Percentiles rank a stretch among this genome's conserved stretches.
phyloP scores from a whole-genome alignment of 148 eudicot species.

The Chenopodium berlandieri region DNA sequence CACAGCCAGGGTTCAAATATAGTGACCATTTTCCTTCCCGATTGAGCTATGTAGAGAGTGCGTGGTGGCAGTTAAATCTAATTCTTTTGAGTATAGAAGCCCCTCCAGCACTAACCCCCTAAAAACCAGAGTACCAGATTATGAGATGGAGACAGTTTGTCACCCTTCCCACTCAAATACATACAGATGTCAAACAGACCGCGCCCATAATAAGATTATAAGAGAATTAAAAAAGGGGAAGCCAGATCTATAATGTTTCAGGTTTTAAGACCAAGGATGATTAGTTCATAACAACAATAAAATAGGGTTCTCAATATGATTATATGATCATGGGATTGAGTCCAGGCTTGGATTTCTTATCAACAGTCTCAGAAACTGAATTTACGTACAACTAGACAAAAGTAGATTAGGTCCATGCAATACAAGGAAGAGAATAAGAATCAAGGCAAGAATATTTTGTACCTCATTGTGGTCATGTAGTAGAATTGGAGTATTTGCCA shows the following conservation, averaged over 20 bases:
- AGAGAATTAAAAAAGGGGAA: background rate
- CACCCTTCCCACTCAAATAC: background rate
- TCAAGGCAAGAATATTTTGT: background rate
- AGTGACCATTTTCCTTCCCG: background rate
- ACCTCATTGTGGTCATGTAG: slow-evolving; percentile 99
- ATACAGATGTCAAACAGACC: background rate
- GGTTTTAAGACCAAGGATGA: background rate
- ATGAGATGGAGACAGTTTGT: no score
- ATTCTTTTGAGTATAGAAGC: no score
- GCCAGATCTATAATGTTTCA: background rate
- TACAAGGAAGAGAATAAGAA: background rate
- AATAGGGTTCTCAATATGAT: background rate
- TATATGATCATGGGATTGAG: background rate
- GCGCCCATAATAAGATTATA: background rate
- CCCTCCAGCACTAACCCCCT: no score
- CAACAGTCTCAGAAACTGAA: background rate
- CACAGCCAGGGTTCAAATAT: background rate
- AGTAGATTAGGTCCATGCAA: background rate
- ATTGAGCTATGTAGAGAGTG: background rate
- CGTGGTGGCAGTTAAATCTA: background rate
- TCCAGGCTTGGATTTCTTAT: slow-evolving; percentile 8
- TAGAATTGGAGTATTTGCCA: slow-evolving; percentile 92
- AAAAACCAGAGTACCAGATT: no score
- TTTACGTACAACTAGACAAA: background rate
- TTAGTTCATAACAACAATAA: background rate